These are phyloP conservation scores for Tuber calosporum DNA, from an alignment of 495 filamentous ascomycete genomes.

Conservation along the genomic window DNA sequence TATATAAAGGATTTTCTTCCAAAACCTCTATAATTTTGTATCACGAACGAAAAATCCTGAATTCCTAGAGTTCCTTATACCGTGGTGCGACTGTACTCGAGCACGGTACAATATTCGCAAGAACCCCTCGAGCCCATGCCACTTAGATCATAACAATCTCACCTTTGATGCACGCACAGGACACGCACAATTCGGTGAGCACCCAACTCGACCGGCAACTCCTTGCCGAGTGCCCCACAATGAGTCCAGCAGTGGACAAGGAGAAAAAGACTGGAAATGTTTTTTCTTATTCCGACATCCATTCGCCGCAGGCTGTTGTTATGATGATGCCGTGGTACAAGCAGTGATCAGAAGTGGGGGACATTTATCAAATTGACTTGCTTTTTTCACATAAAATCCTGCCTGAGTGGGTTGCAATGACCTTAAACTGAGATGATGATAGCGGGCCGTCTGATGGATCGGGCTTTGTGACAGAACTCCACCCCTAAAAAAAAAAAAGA, in stretches of 20 bases:
- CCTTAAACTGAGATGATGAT: background rate
- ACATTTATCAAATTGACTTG: background rate
- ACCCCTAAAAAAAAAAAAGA: background rate
- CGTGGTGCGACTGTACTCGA: too few relatives aligned
- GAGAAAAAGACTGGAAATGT: background rate
- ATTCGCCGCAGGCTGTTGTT: background rate
- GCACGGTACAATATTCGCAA: background rate
- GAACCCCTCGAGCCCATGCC: background rate
- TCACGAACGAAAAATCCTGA: too few relatives aligned
- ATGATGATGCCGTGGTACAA: background rate
- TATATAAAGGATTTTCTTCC: too few relatives aligned
- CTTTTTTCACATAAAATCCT: background rate
- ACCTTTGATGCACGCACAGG: background rate
- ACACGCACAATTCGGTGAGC: background rate
- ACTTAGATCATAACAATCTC: background rate
- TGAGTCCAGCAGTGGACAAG: background rate
- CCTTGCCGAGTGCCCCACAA: background rate
- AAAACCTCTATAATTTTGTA: too few relatives aligned
- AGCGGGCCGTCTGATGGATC: background rate
- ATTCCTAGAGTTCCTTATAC: too few relatives aligned
- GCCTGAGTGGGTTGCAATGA: background rate
- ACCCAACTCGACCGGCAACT: background rate
- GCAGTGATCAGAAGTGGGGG: background rate
- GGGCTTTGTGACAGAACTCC: background rate
- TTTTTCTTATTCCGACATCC: background rate